phyloP scores from a whole-genome alignment of 352 stramenopile genomes.

The Globisporangium emineosum region DNA sequence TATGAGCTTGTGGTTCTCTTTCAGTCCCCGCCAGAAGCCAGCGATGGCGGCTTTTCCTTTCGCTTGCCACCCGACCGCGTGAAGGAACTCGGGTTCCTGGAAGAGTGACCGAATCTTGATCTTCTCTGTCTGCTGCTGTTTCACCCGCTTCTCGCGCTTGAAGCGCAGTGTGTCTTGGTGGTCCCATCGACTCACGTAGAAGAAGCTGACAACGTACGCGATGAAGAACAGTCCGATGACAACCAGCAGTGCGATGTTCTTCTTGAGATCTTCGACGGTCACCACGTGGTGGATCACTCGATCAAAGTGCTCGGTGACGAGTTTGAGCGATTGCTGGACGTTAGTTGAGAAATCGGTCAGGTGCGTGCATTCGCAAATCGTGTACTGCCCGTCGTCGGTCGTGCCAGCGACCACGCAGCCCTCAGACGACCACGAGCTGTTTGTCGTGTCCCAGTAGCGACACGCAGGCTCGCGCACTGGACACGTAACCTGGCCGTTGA shows the following conservation, averaged over 20 bases:
- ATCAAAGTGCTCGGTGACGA: constrained; percentile 60
- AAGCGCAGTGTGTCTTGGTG: constrained; percentile 33
- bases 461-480: constrained; percentile 45
- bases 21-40: constrained; percentile 49
- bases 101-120: constrained; percentile 61
- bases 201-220: constrained; percentile 44
- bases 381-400: constrained; percentile 61
- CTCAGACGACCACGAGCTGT: constrained; percentile 51
- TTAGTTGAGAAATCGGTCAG: constrained; percentile 73
- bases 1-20: constrained; percentile 65
- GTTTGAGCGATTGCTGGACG: constrained; percentile 49
- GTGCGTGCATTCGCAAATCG: constrained; percentile 71
- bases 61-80: constrained; percentile 38
- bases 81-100: constrained; percentile 56
- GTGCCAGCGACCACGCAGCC: constrained; percentile 50
- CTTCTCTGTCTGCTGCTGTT: constrained; percentile 41
- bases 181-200: constrained; percentile 69
- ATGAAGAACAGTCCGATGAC: constrained; percentile 50
- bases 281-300: constrained; percentile 54
- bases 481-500: constrained; percentile 47
- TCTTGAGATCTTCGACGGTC: constrained; percentile 49
- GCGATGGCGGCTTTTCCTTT: constrained; percentile 36
- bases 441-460: constrained; percentile 51
- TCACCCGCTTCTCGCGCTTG: constrained; percentile 32
- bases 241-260: constrained; percentile 55